A percentile compares a stretch with the other conserved stretches of the same genome.
These are phyloP conservation scores for Fragilariopsis cylindrus DNA, from an alignment of 108 stramenopile genomes.

Conservation along the genomic window DNA sequence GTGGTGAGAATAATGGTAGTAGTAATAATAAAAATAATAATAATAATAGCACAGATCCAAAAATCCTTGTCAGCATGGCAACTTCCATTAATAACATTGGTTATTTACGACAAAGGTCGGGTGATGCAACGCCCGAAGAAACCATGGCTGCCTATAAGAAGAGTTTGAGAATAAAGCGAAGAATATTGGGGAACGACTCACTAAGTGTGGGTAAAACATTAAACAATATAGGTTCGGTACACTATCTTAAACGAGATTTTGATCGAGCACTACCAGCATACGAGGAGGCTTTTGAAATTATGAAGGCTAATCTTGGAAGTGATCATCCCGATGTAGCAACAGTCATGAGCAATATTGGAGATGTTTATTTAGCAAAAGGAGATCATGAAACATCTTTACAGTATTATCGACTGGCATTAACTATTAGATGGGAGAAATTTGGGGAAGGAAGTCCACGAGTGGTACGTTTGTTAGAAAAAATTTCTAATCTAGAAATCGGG, in stretches of 20 bases:
- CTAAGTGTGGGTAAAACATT: conserved; percentile 73
- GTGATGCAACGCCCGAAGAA: conserved; percentile 54
- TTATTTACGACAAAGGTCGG: conserved; percentile 53
- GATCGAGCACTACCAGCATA: conserved; percentile 58
- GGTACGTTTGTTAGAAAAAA: conserved; percentile 56
- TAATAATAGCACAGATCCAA: conserved; percentile 17
- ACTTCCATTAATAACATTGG: conserved; percentile 73
- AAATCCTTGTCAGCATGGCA: conserved; percentile 55
- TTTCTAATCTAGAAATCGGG: conserved; percentile 56
- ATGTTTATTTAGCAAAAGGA: conserved; percentile 48
- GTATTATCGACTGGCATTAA: conserved; percentile 33
- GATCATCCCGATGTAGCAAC: conserved; percentile 68
- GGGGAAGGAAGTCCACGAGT: conserved; percentile 45
- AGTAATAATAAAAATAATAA: conserved; percentile 1
- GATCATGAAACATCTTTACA: conserved; percentile 26
- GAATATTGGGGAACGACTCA: conserved; percentile 57
- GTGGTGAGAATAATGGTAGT: too few species aligned
- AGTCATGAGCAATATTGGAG: conserved; percentile 70
- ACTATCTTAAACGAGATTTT: conserved; percentile 55
- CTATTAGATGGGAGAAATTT: conserved; percentile 45
- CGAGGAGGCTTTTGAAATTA: conserved; percentile 54
- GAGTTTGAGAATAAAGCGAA: conserved; percentile 53
- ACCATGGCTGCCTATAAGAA: conserved; percentile 65
- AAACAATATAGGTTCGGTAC: conserved; percentile 74
- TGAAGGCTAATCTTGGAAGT: conserved; percentile 44